These are phyloP conservation scores for Amanita rubescens DNA, from an alignment of 768 basidiomycete genomes.

Conservation along the genomic window DNA sequence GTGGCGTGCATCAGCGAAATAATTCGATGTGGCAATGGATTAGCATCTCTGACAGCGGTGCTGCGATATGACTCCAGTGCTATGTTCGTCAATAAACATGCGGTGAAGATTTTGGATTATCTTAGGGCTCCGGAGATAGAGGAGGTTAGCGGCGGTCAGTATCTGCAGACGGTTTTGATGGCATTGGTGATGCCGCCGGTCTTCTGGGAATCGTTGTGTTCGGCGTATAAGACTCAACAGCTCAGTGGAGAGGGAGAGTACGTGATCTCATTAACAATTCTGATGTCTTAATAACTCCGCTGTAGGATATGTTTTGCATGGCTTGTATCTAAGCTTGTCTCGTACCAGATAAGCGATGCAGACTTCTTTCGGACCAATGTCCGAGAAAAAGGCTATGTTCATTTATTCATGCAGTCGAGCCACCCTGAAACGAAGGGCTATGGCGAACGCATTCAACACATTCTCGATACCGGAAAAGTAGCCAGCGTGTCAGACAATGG, in stretches of 20 bases:
- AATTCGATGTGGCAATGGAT: conserved; percentile 24
- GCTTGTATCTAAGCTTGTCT: conserved; percentile 31
- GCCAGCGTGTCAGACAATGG: conserved; percentile 17
- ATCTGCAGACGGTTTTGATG: conserved; percentile 29
- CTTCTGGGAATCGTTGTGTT: conserved; percentile 32
- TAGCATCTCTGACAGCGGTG: conserved; percentile 26
- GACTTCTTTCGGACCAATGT: conserved; percentile 26
- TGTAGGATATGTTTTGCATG: conserved; percentile 25
- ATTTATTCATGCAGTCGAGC: conserved; percentile 20
- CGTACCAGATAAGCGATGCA: conserved; percentile 14
- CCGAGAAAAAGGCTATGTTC: conserved; percentile 17
- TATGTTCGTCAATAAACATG: conserved; percentile 31
- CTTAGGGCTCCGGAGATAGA: conserved; percentile 17
- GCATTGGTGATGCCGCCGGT: conserved; percentile 36
- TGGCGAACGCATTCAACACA: conserved; percentile 16
- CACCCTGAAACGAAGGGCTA: conserved; percentile 16
- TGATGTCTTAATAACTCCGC: not conserved
- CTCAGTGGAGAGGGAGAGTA: conserved; percentile 11
- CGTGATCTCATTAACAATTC: not conserved
- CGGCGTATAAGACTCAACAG: conserved; percentile 22
- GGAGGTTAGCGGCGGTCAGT: conserved; percentile 26
- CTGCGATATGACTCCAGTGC: conserved; percentile 28
- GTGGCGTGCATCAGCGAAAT: conserved; percentile 27
- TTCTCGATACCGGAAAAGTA: conserved; percentile 21
- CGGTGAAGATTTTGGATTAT: conserved; percentile 24